Evolutionary conservation across 371 early-diverging fungal species (phyloP).

Genomic region (Amoeboaphelidium occidentale): DNA sequence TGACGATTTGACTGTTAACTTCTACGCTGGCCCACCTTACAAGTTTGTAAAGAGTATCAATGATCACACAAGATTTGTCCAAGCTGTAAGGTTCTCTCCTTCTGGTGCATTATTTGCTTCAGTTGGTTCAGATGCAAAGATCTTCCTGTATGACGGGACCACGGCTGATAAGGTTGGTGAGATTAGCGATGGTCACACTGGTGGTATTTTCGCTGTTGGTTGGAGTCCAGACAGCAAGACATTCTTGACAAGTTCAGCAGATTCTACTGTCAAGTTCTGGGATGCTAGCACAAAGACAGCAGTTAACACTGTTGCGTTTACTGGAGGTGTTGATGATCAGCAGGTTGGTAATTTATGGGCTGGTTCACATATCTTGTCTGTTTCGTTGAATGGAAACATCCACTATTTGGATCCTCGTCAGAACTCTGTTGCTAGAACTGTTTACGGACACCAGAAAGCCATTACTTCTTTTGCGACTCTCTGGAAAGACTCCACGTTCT

Average conservation of each 20-base stretch:
- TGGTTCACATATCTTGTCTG: slow-evolving; percentile 35
- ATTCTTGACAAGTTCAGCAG: slow-evolving; percentile 59
- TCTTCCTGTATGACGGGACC: slow-evolving; percentile 76
- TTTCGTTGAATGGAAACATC: slow-evolving; percentile 56
- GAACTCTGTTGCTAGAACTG: slow-evolving; percentile 20
- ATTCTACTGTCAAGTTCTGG: slow-evolving; percentile 76
- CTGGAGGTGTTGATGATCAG: slow-evolving; percentile 34
- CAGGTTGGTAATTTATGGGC: slow-evolving; percentile 89
- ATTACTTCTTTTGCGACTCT: slow-evolving; percentile 46
- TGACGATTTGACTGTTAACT: slow-evolving; percentile 70
- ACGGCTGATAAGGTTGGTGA: slow-evolving; percentile 58
- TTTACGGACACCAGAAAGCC: slow-evolving; percentile 58
- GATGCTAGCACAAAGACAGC: slow-evolving; percentile 43
- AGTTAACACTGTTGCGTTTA: slow-evolving; percentile 28
- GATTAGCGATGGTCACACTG: slow-evolving; percentile 39
- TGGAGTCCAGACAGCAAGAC: slow-evolving; percentile 64
- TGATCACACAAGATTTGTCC: slow-evolving; percentile 68
- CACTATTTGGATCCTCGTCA: slow-evolving; percentile 46
- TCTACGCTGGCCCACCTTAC: slow-evolving; percentile 78
- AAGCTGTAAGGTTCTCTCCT: slow-evolving; percentile 63
- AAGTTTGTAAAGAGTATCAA: slow-evolving; percentile 38
- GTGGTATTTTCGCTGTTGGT: slow-evolving; percentile 51
- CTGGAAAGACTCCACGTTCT: slow-evolving; percentile 26
- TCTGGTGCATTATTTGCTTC: slow-evolving; percentile 51
- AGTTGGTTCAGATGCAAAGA: slow-evolving; percentile 66